Conservation (phyloP, 2,329 filamentous ascomycete genomes). For the Aspergillus spinulosporus region DNA sequence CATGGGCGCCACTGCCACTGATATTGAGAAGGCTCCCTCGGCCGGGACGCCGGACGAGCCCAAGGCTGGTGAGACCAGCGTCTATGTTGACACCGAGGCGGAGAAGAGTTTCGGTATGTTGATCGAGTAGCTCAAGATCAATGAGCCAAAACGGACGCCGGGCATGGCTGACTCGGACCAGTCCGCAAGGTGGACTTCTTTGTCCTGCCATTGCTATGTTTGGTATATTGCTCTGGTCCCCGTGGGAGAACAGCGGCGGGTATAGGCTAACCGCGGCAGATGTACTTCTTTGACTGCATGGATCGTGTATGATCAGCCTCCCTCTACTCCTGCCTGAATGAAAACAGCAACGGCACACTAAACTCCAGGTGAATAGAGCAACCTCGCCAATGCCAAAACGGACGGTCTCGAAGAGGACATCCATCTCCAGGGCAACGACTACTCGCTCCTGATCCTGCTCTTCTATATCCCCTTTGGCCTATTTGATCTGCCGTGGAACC, state of each 20-base stretch:
- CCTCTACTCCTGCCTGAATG: too few relatives aligned
- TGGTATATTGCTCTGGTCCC: conserved; percentile 27
- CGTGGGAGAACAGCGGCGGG: too few relatives aligned
- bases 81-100: conserved; percentile 33
- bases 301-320: conserved; percentile 26
- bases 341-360: too few relatives aligned
- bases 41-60: conserved; percentile 2
- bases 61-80: conserved; percentile 27
- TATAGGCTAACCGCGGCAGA: conserved; percentile 19
- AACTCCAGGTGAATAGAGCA: conserved; percentile 33
- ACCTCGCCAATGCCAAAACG: conserved; percentile 50
- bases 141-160: too few relatives aligned
- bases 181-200: conserved; percentile 44
- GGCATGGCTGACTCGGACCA: background rate
- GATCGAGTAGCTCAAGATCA: background rate
- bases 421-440: conserved; percentile 37
- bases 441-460: conserved; percentile 42
- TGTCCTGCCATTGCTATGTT: conserved; percentile 46
- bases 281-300: conserved; percentile 43
- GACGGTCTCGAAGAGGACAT: conserved; percentile 49
- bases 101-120: conserved; percentile 37
- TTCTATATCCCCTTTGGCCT: conserved; percentile 56
- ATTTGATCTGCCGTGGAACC: conserved; percentile 50
- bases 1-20: background rate
- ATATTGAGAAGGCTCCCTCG: conserved; percentile 8